A percentile compares a stretch with the other conserved stretches of the same genome.
These are phyloP conservation scores for Sporothrix brunneoviolacea DNA, from an alignment of 2,329 filamentous ascomycete species.

Conservation along the genomic window DNA sequence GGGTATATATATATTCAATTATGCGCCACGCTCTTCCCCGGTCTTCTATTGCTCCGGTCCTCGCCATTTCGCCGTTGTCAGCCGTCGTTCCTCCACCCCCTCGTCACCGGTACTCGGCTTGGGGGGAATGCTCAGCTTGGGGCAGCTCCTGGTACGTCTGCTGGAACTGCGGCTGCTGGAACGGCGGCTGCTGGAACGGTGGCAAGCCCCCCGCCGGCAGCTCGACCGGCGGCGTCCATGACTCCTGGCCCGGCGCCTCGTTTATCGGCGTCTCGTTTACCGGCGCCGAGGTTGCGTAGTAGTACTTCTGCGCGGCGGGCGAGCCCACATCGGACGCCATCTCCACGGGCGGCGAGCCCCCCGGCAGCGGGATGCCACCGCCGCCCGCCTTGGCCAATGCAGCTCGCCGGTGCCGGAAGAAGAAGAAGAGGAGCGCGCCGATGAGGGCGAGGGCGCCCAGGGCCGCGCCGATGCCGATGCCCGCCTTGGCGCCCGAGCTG, in stretches of 20 bases:
- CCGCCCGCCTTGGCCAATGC: not conserved
- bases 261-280: not conserved
- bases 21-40: no score
- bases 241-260: not conserved
- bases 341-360: no score
- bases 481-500: constrained; percentile 29
- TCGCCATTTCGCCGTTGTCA: no score
- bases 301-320: not conserved
- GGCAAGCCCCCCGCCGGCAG: not conserved
- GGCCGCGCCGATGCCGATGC: constrained; percentile 29
- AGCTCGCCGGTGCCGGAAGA: constrained; percentile 1
- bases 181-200: not conserved
- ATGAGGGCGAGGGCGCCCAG: constrained; percentile 27
- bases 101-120: no score
- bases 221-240: constrained; percentile 1
- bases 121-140: no score
- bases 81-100: no score
- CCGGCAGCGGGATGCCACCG: not conserved
- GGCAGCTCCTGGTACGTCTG: not conserved
- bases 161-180: not conserved
- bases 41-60: no score
- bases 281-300: not conserved
- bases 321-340: not conserved
- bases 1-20: no score
- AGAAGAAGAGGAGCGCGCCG: constrained; percentile 21